phyloP scores from a whole-genome alignment of 768 basidiomycete species.

The Lactarius evosmus region DNA sequence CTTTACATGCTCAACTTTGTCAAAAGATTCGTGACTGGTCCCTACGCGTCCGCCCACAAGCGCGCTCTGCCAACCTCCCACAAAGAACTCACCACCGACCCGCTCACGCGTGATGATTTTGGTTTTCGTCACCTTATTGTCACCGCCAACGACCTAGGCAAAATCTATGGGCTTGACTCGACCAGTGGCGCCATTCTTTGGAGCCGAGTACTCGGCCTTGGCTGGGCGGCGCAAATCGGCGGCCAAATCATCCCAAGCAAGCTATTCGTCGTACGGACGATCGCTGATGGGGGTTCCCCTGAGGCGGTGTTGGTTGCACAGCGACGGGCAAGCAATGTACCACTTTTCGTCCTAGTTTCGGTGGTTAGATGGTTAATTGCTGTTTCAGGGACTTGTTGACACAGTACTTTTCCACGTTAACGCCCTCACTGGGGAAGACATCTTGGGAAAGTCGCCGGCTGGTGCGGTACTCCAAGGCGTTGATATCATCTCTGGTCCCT shows the following conservation, averaged over 20 bases:
- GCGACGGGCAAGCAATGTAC: conserved; percentile 58
- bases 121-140: conserved; percentile 86
- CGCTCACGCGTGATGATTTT: conserved; percentile 68
- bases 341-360: conserved; percentile 15
- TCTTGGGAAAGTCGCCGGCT: conserved; percentile 34
- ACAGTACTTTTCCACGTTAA: conserved; percentile 77
- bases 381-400: conserved; percentile 53
- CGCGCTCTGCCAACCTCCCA: conserved; percentile 34
- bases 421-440: conserved; percentile 73
- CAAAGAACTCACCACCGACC: conserved; percentile 36
- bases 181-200: conserved; percentile 74
- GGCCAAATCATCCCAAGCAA: conserved; percentile 56
- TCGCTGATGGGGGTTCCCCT: conserved; percentile 46
- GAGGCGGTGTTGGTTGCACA: conserved; percentile 64
- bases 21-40: conserved; percentile 68
- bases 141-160: conserved; percentile 65
- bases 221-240: conserved; percentile 58
- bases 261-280: conserved; percentile 52
- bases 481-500: conserved; percentile 57
- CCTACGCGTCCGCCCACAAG: conserved; percentile 51
- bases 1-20: conserved; percentile 62
- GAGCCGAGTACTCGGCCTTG: conserved; percentile 73
- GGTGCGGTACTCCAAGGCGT: conserved; percentile 51
- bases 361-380: conserved; percentile 12
- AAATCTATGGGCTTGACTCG: conserved; percentile 80